Conservation (phyloP, 352 stramenopile genomes). For the Globisporangium nagaii region DNA sequence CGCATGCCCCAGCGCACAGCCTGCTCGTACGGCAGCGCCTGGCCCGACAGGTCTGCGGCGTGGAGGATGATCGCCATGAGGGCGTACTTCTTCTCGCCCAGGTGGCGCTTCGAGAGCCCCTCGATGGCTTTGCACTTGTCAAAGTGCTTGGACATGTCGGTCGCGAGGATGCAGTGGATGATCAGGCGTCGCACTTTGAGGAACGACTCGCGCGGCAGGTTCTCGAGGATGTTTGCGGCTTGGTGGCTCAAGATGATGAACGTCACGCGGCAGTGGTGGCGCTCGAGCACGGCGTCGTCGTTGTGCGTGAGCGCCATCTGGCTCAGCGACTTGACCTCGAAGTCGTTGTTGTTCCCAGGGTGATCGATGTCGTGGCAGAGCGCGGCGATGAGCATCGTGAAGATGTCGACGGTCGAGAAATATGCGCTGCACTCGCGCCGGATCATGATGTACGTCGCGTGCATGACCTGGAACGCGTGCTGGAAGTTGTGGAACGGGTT, state of each 20-base stretch:
- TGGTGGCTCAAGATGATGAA: constrained; percentile 64
- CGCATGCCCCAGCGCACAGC: constrained; percentile 54
- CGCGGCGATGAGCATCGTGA: constrained; percentile 34
- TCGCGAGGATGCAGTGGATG: constrained; percentile 66
- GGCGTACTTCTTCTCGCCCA: constrained; percentile 31
- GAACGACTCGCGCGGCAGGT: constrained; percentile 40
- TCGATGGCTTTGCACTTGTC: constrained; percentile 62
- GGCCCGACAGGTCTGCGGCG: constrained; percentile 63
- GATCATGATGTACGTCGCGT: constrained; percentile 46
- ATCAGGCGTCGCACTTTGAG: constrained; percentile 43
- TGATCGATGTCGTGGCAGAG: constrained; percentile 59
- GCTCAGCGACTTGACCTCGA: constrained; percentile 67
- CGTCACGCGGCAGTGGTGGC: constrained; percentile 68
- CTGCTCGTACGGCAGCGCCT: constrained; percentile 50
- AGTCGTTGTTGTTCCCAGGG: constrained; percentile 79
- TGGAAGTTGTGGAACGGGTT: constrained; percentile 79
- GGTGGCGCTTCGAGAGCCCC: constrained; percentile 33
- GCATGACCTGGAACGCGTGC: constrained; percentile 67
- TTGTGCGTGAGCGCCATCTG: constrained; percentile 79
- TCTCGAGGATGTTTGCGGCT: constrained; percentile 56
- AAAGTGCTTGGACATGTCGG: constrained; percentile 75
- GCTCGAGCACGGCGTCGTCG: constrained; percentile 76
- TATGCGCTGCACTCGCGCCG: constrained; percentile 31
- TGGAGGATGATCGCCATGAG: constrained; percentile 68
- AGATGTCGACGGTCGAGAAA: constrained; percentile 45